Evolutionary conservation across 2,329 filamentous ascomycete species (phyloP), one percentile per base, ranked within the genome.

Genomic region (Ophiostoma sp.): DNA sequence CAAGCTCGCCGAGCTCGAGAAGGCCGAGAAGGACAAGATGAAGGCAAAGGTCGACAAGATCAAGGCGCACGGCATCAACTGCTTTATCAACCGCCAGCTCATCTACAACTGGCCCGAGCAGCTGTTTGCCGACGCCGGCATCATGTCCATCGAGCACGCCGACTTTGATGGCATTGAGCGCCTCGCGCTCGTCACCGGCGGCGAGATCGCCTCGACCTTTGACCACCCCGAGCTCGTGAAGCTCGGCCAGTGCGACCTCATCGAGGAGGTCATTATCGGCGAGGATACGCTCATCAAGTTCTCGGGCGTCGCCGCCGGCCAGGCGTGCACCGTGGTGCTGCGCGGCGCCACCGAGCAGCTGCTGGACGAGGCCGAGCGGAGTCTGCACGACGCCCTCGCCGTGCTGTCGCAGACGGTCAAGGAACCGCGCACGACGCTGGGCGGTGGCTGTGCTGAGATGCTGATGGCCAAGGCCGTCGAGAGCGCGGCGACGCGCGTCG

Each of bases 61-160:
- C 83, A 99, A 98, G 86, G 86, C 92, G 64, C 95, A 99, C 76
- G 95, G 95, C 70, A 97, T 99, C 82, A 99, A 99, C 86, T 98
- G 95, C 84, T 99, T 99, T 80, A 97, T 99, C 80, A 99, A 99
- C 86, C 86, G 95, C 74, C 95, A 99, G 79, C 87, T 99, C 72
- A 99, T 99, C 81, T 99, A 99, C 85, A 99, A 99, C 85, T 99
- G 95, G 95, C 95, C 95, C 5, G 95, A 99, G 81, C 95, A 99
- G 81, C 89, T 99, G 64, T 99, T 99, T 77, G 93, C 94, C 47
- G 95, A 99, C 78, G 94, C 93, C 7, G 95, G 95, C 71, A 98
- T 99, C 80, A 91, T 96, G 84, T 97, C 93, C 41, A 99, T 99
- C 74, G 95, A 99, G 82, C 95, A 99, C 78, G 95, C 95, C 73